A percentile compares a stretch with the other conserved stretches of the same genome.
phyloP scores from a whole-genome alignment of 2,329 filamentous ascomycete genomes.

The Alternaria sp. region DNA sequence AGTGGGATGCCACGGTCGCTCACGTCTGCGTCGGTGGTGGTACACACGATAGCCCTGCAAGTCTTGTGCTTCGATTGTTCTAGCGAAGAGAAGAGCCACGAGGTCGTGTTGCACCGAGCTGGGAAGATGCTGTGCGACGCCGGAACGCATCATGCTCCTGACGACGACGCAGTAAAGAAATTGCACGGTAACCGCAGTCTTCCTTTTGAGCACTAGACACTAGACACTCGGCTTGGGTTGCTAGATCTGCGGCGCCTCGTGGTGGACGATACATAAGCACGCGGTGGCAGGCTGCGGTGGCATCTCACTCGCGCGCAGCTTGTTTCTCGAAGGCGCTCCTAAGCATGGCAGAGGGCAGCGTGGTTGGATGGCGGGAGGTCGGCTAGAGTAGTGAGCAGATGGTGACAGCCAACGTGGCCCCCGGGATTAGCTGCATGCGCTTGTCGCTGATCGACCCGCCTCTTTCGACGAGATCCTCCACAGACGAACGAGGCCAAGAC shows the following conservation, averaged over 20 bases:
- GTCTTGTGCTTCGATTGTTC: slow-evolving; percentile 2
- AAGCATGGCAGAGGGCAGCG: neutral
- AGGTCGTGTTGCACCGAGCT: slow-evolving; percentile 15
- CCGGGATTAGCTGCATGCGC: slow-evolving; percentile 48
- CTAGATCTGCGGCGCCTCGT: neutral
- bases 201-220: slow-evolving; percentile 1
- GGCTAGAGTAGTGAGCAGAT: slow-evolving; percentile 27
- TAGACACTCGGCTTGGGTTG: neutral
- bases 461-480: slow-evolving; percentile 45
- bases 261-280: neutral
- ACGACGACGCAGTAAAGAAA: slow-evolving; percentile 6
- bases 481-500: slow-evolving; percentile 45
- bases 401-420: slow-evolving; percentile 46
- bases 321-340: slow-evolving; percentile 29
- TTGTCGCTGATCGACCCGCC: slow-evolving; percentile 50
- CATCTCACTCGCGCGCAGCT: slow-evolving; percentile 24
- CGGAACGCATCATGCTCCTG: neutral
- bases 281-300: slow-evolving; percentile 15
- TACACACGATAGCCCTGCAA: slow-evolving; percentile 3
- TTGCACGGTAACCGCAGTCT: neutral
- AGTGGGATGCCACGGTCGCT: neutral
- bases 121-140: neutral
- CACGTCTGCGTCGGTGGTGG: neutral
- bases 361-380: slow-evolving; percentile 29
- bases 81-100: slow-evolving; percentile 19